These are phyloP conservation scores for Fusarium robinianum DNA, from an alignment of 2,329 filamentous ascomycete genomes.

Conservation along the genomic window DNA sequence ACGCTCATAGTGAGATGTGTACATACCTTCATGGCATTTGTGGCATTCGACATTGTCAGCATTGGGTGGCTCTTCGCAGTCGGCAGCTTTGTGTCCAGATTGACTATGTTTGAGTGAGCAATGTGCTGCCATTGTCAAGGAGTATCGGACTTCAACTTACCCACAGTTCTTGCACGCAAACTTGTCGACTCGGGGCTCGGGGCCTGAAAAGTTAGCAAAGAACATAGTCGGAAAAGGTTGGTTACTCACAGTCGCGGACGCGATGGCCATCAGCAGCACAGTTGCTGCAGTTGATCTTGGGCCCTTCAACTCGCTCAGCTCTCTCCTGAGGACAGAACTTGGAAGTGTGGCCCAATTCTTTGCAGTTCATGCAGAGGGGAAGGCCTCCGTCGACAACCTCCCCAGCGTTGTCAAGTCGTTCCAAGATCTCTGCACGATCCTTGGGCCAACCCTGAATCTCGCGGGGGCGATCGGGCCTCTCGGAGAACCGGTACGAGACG, in stretches of 20 bases:
- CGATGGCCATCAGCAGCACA: conserved; percentile 68
- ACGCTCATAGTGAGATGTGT: neutral
- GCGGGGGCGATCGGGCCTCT: conserved; percentile 61
- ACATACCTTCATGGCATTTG: conserved; percentile 65
- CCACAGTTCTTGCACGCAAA: conserved; percentile 73
- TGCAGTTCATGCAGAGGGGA: conserved; percentile 66
- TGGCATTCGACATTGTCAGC: conserved; percentile 67
- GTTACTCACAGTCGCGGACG: conserved; percentile 67
- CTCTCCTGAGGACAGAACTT: conserved; percentile 65
- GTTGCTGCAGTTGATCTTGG: conserved; percentile 65
- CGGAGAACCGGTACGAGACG: conserved; percentile 64
- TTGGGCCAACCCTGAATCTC: conserved; percentile 65
- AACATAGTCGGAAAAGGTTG: neutral
- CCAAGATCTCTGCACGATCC: conserved; percentile 61
- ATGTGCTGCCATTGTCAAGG: too few relatives aligned
- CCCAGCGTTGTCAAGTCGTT: conserved; percentile 68
- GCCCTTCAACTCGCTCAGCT: conserved; percentile 49
- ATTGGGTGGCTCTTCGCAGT: conserved; percentile 64
- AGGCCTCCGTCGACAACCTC: conserved; percentile 63
- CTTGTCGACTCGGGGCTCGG: conserved; percentile 63
- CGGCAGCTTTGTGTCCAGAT: conserved; percentile 54
- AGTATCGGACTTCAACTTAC: conserved; percentile 36
- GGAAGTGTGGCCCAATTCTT: conserved; percentile 64
- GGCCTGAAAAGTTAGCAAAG: conserved; percentile 47
- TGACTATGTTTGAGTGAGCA: conserved; percentile 42